Percentiles rank a stretch among this genome's conserved stretches.
Evolutionary conservation across 768 basidiomycete species (phyloP).

Genomic region (Lactarius psammicola): DNA sequence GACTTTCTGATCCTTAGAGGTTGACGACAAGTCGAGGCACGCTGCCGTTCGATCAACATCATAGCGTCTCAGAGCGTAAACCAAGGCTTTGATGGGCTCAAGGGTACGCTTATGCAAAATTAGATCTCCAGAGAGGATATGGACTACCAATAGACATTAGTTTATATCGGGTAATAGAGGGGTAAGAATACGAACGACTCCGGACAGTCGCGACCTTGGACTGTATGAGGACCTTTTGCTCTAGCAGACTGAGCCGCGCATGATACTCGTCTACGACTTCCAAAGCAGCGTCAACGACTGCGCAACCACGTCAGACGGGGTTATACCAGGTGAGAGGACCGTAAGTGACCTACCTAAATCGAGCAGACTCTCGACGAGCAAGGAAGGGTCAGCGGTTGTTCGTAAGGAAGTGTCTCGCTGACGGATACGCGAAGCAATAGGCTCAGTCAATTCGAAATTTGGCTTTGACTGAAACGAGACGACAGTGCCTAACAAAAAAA

Average conservation of each 20-base stretch:
- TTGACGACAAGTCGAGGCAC: conserved; percentile 42
- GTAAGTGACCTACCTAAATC: conserved; percentile 44
- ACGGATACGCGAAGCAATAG: conserved; percentile 57
- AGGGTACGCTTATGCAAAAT: conserved; percentile 72
- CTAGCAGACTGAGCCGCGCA: conserved; percentile 57
- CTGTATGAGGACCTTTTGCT: conserved; percentile 56
- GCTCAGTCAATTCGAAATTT: conserved; percentile 49
- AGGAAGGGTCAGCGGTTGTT: conserved; percentile 60
- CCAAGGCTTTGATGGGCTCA: conserved; percentile 65
- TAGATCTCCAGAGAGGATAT: conserved; percentile 73
- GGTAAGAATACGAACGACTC: conserved; percentile 42
- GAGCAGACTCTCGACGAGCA: conserved; percentile 66
- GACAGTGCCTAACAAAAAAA: conserved; percentile 50
- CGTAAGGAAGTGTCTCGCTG: conserved; percentile 60
- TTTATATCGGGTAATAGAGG: neutral
- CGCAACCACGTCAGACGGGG: neutral
- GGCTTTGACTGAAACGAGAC: conserved; percentile 55
- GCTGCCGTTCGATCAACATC: conserved; percentile 67
- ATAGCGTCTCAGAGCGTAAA: conserved; percentile 67
- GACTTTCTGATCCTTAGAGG: conserved; percentile 37
- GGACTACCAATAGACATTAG: conserved; percentile 44
- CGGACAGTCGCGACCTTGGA: conserved; percentile 62
- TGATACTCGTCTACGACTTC: conserved; percentile 71
- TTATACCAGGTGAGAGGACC: neutral
- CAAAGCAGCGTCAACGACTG: conserved; percentile 67